Evolutionary conservation across 75 land plant species (phyloP).

Genomic region (Picea glauca): DNA sequence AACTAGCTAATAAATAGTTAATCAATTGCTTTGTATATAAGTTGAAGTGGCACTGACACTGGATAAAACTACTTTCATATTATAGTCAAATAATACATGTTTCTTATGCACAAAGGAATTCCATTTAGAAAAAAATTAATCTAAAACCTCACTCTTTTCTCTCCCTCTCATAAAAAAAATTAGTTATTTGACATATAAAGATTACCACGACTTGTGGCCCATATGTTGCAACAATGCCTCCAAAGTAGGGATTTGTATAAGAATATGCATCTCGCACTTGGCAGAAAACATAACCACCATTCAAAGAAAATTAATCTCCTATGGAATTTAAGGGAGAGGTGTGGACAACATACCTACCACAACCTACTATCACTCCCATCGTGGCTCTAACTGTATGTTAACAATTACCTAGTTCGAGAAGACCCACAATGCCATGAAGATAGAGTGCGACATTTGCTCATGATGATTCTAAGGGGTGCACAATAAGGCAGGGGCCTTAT

Average conservation of each 20-base stretch:
- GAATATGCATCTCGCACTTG: constrained; percentile 35
- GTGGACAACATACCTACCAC: too few species aligned
- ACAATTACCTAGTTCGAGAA: too few species aligned
- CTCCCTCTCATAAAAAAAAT: not conserved
- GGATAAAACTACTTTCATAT: not conserved
- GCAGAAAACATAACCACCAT: not conserved
- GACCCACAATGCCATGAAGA: too few species aligned
- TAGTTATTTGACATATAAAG: not conserved
- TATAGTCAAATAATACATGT: too few species aligned
- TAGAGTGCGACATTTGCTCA: too few species aligned
- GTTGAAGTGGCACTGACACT: not conserved
- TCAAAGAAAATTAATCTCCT: not conserved
- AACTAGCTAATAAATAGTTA: not conserved
- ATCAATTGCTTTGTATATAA: not conserved
- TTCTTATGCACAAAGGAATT: not conserved
- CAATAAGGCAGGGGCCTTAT: too few species aligned
- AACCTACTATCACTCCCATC: too few species aligned
- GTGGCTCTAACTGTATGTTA: too few species aligned
- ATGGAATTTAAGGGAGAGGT: too few species aligned
- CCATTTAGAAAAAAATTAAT: not conserved
- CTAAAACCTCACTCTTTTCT: not conserved
- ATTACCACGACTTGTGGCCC: constrained; percentile 25
- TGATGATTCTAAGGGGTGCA: too few species aligned
- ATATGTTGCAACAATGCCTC: constrained; percentile 42
- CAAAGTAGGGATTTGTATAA: not conserved